Percentiles rank a stretch among this genome's conserved stretches.
Conservation (phyloP, 805 yeast genomes). For the Yarrowia keelungensis region DNA sequence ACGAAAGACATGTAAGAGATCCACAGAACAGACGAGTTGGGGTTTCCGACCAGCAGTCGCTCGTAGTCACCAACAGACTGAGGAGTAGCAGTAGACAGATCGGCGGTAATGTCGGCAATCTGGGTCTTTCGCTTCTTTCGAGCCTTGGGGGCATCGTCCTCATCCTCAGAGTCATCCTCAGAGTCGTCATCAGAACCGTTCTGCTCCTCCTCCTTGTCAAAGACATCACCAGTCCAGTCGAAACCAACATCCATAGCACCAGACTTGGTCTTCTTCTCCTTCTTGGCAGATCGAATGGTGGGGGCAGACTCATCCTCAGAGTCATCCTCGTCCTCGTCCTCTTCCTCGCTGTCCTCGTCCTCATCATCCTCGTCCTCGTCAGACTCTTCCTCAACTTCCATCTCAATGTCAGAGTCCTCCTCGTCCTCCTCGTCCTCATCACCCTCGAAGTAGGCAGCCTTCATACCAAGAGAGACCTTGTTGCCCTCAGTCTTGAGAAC, state of each 20-base stretch:
- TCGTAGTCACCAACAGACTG: slow-evolving; percentile 93
- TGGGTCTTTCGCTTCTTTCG: slow-evolving; percentile 54
- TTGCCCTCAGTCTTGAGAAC: slow-evolving; percentile 65
- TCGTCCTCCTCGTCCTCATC: slow-evolving; percentile 49
- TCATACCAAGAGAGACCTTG: slow-evolving; percentile 88
- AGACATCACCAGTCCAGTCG: slow-evolving; percentile 92
- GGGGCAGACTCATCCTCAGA: slow-evolving; percentile 49
- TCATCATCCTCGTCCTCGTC: slow-evolving; percentile 44
- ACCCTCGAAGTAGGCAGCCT: slow-evolving; percentile 80
- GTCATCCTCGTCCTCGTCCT: slow-evolving; percentile 49
- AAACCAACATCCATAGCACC: slow-evolving; percentile 73
- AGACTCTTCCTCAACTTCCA: slow-evolving; percentile 44
- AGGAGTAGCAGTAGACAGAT: slow-evolving; percentile 82
- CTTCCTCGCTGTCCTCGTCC: slow-evolving; percentile 49
- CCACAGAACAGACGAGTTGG: slow-evolving; percentile 93
- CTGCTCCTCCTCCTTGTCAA: slow-evolving; percentile 60
- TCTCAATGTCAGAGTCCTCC: slow-evolving; percentile 44
- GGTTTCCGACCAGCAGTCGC: slow-evolving; percentile 87
- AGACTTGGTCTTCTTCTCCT: slow-evolving; percentile 54
- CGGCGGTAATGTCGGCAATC: slow-evolving; percentile 83
- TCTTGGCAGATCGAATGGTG: slow-evolving; percentile 41
- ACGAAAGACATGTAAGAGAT: slow-evolving; percentile 99
- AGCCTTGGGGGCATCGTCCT: slow-evolving; percentile 51
- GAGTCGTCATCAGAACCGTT: slow-evolving; percentile 56
- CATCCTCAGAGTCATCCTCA: slow-evolving; percentile 65